Conservation (phyloP, 768 basidiomycete species). For the Leucocoprinus sp. region DNA sequence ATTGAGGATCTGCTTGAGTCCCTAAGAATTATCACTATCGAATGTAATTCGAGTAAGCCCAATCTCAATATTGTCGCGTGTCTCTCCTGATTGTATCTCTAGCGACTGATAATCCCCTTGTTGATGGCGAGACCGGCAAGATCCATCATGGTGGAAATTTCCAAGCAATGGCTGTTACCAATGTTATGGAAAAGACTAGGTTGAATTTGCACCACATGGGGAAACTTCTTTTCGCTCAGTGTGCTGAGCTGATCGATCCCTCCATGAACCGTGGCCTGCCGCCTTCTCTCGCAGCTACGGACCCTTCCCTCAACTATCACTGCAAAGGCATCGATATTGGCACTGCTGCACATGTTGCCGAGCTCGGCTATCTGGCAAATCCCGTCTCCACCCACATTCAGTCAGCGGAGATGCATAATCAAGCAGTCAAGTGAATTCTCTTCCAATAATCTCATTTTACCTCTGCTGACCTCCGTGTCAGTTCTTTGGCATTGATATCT, state of each 20-base stretch:
- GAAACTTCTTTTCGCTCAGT: slow-evolving; percentile 60
- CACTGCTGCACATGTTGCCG: slow-evolving; percentile 71
- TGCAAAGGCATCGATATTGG: slow-evolving; percentile 83
- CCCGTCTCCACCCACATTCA: slow-evolving; percentile 82
- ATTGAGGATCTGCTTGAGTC: slow-evolving; percentile 71
- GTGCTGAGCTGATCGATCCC: slow-evolving; percentile 67
- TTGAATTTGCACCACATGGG: slow-evolving; percentile 63
- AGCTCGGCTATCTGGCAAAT: slow-evolving; percentile 75
- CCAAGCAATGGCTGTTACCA: slow-evolving; percentile 81
- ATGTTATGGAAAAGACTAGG: slow-evolving; percentile 83
- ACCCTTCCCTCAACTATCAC: slow-evolving; percentile 77
- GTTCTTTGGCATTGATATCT: slow-evolving; percentile 78
- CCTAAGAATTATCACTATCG: slow-evolving; percentile 53
- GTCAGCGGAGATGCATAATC: slow-evolving; percentile 88
- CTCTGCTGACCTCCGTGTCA: slow-evolving; percentile 22
- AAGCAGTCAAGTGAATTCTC: slow-evolving; percentile 72
- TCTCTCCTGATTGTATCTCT: slow-evolving; percentile 7
- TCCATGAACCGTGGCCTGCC: slow-evolving; percentile 78
- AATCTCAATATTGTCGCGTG: not conserved
- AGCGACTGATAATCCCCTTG: slow-evolving; percentile 85
- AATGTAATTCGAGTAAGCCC: slow-evolving; percentile 74
- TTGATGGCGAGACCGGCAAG: slow-evolving; percentile 56
- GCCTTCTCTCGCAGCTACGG: slow-evolving; percentile 69
- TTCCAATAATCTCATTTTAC: slow-evolving; percentile 2
- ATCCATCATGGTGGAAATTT: slow-evolving; percentile 86